phyloP scores from a whole-genome alignment of 352 stramenopile species.

The Globisporangium perplexum region DNA sequence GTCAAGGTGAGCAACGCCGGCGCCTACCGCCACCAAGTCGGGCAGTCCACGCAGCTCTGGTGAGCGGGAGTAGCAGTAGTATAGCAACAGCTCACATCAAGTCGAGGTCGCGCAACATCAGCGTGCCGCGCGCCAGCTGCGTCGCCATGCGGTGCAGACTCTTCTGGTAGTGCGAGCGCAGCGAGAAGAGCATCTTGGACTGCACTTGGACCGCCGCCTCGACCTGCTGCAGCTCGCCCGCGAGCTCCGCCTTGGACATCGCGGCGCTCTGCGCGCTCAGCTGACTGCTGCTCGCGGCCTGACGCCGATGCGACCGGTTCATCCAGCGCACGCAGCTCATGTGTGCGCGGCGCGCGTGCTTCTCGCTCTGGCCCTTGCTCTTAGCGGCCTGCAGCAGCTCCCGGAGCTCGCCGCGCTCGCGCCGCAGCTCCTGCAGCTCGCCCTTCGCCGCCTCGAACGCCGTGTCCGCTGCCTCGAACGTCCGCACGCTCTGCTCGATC shows the following conservation, averaged over 20 bases:
- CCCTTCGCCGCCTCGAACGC: constrained; percentile 33
- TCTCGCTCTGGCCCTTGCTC: constrained; percentile 37
- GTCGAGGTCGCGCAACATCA: constrained; percentile 26
- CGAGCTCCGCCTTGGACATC: constrained; percentile 43
- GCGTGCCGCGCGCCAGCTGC: constrained; percentile 29
- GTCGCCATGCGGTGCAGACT: constrained; percentile 35
- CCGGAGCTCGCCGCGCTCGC: constrained; percentile 35
- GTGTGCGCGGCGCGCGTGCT: constrained; percentile 38
- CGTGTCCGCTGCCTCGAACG: constrained; percentile 24
- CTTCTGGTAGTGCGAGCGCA: constrained; percentile 47
- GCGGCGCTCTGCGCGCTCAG: constrained; percentile 30
- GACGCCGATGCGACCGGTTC: constrained; percentile 50
- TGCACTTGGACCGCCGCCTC: constrained; percentile 35
- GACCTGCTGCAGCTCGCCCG: constrained; percentile 30
- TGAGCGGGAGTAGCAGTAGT: constrained; percentile 17
- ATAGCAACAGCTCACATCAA: not conserved
- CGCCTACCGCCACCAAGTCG: constrained; percentile 58
- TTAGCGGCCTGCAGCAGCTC: constrained; percentile 45
- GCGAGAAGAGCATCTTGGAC: constrained; percentile 37
- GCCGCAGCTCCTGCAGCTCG: constrained; percentile 41
- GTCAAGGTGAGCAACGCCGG: constrained; percentile 68
- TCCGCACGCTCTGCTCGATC: constrained; percentile 18
- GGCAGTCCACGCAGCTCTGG: constrained; percentile 57
- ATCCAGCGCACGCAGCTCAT: constrained; percentile 70
- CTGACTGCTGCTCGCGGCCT: constrained; percentile 25